phyloP scores from a whole-genome alignment of 2,329 filamentous ascomycete genomes.

The Daldinia eschscholtzii region DNA sequence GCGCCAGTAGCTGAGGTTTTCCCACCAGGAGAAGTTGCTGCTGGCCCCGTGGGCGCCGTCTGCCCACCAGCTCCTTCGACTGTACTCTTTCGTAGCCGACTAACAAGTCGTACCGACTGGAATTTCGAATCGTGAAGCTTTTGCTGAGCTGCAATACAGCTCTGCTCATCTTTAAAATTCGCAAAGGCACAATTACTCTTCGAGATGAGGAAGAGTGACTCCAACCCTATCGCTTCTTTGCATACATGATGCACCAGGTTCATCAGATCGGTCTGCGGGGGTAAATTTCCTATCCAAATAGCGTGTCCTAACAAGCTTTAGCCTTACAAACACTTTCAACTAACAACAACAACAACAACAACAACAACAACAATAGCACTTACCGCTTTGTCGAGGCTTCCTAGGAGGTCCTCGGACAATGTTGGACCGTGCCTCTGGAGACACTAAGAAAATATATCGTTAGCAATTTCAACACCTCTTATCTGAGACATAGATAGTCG shows the following conservation, averaged over 20 bases:
- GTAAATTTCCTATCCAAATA: constrained; percentile 95
- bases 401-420: constrained; percentile 66
- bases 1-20: constrained; percentile 42
- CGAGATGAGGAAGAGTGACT: constrained; percentile 93
- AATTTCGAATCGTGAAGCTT: constrained; percentile 93
- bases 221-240: constrained; percentile 79
- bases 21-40: constrained; percentile 54
- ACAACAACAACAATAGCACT: constrained; percentile 47
- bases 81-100: constrained; percentile 75
- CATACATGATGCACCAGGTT: constrained; percentile 93
- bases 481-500: constrained; percentile 27
- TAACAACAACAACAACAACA: constrained; percentile 20
- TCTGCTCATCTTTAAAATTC: constrained; percentile 86
- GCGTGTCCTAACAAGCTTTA: constrained; percentile 73
- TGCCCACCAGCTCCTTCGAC: constrained; percentile 58
- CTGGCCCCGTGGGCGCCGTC: constrained; percentile 68
- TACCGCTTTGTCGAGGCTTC: constrained; percentile 73
- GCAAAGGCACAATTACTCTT: constrained; percentile 98
- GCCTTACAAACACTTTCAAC: constrained; percentile 34
- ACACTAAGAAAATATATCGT: constrained; percentile 45
- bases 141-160: constrained; percentile 81
- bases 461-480: constrained; percentile 20
- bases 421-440: constrained; percentile 54
- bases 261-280: constrained; percentile 83
- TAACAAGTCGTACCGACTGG: constrained; percentile 86